Evolutionary conservation across 805 yeast species (phyloP).

Genomic region (Wickerhamomyces ciferrii): DNA sequence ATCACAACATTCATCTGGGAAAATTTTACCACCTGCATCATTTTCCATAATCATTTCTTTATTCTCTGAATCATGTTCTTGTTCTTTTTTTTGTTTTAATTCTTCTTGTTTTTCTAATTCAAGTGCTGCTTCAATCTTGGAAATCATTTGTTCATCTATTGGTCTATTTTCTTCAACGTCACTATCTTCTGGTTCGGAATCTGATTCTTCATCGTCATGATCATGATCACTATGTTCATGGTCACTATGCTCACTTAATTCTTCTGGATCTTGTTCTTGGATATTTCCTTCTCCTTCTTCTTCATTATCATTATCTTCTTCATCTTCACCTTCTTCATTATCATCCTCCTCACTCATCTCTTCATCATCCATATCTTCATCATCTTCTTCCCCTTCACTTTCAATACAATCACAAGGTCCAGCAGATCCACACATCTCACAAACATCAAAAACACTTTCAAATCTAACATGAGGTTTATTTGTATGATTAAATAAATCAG

Average conservation of each 20-base stretch:
- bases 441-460: slow-evolving; percentile 48
- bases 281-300: slow-evolving; percentile 12
- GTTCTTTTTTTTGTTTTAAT: slow-evolving; percentile 9
- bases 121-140: slow-evolving; percentile 21
- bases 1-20: slow-evolving; percentile 64
- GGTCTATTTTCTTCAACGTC: slow-evolving; percentile 14
- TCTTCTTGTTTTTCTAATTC: slow-evolving; percentile 14
- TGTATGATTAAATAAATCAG: slow-evolving; percentile 81
- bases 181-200: background rate
- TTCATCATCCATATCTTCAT: slow-evolving; percentile 13
- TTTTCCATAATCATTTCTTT: background rate
- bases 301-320: slow-evolving; percentile 1
- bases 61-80: background rate
- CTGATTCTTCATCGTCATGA: background rate
- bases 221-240: too few species aligned
- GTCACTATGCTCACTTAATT: slow-evolving; percentile 7
- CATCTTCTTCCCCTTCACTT: slow-evolving; percentile 16
- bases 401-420: slow-evolving; percentile 28
- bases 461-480: slow-evolving; percentile 63
- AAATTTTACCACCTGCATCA: slow-evolving; percentile 22
- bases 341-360: slow-evolving; percentile 14
- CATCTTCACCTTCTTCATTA: background rate
- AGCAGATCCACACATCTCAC: slow-evolving; percentile 43
- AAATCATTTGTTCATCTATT: slow-evolving; percentile 23
- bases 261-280: slow-evolving; percentile 4